Base-by-base conservation (phyloP, 148 eudicot genomes). In the Gaultheria prostrata region DNA sequence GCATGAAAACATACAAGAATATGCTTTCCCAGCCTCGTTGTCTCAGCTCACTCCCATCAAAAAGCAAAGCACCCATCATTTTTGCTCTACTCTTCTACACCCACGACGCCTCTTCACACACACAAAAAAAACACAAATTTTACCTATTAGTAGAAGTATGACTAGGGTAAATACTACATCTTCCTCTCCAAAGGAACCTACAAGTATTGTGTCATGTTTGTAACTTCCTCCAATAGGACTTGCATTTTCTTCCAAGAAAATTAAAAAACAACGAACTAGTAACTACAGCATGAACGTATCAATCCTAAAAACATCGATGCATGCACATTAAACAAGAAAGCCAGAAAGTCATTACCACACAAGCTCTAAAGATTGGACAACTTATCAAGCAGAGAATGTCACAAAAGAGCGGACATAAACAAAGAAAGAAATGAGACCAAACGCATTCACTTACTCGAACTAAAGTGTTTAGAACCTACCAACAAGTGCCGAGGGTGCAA, bases 351-450 rank as follows among this genome's bases (percentile, higher is more conserved):
- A 39, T 46, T n/a, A 79, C 21, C 18, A 35, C 8, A 14, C 39
- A 35, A 59, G 49, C 51, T 45, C 33, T 18, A 30, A 32, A 24
- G 14, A 65, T n/a, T 10, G 28, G 82, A 69, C 28, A 8, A 43
- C 73, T 65, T 46, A 67, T 61, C 76, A 30, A 67, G 35, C 72
- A 67, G 39, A 26, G 71, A 26, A 26, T 26, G 33, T 76, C 79
- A 13, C 20, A 50, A 77, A 48, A 77, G 17, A 28, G 4, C 26
- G 20, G 59, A 65, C 71, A 65, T 26, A 65, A 26, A 28, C 71
- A 50, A 26, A n/a, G 21, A 48, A 77, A 1, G 43, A 77, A 75
- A 77, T 28, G 43, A 48, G 20, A 26, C 61, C 39, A 51, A 28
- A 51, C 10, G 17, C 43, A 51, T 51, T 67, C 80, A 77, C 15